These are phyloP conservation scores for Royoungia palumana DNA, from an alignment of 768 basidiomycete genomes.

Conservation along the genomic window DNA sequence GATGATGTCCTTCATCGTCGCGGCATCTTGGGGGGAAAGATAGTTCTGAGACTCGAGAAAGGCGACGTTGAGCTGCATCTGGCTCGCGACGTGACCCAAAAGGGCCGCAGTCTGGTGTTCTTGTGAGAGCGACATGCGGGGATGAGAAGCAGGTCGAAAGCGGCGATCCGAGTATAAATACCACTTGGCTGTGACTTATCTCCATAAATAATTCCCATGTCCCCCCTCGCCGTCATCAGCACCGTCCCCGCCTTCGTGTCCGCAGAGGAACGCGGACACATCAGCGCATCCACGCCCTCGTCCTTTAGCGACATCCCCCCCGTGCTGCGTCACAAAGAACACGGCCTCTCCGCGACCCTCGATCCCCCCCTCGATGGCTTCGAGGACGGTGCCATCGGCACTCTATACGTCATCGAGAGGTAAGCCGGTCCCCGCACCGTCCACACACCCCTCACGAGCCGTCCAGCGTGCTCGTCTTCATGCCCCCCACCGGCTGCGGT, in stretches of 20 bases:
- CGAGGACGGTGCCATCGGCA: constrained; percentile 55
- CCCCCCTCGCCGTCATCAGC: constrained; percentile 33
- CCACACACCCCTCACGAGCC: background rate
- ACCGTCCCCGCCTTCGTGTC: constrained; percentile 46
- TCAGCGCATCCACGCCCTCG: constrained; percentile 76
- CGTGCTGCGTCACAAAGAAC: constrained; percentile 70
- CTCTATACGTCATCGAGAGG: constrained; percentile 87
- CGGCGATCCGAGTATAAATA: constrained; percentile 13
- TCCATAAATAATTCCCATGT: no score
- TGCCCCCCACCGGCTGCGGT: constrained; percentile 64
- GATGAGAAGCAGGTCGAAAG: background rate
- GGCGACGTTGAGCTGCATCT: constrained; percentile 53
- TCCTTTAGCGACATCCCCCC: constrained; percentile 87
- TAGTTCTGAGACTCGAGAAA: constrained; percentile 57
- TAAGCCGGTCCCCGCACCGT: constrained; percentile 29
- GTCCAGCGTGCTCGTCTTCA: constrained; percentile 70
- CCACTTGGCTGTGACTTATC: constrained; percentile 17
- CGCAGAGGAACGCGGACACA: constrained; percentile 60
- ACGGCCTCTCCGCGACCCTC: constrained; percentile 63
- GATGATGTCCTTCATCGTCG: constrained; percentile 40
- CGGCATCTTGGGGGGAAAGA: constrained; percentile 47
- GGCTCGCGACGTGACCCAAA: constrained; percentile 56
- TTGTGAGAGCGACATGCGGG: constrained; percentile 21
- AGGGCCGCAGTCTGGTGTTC: constrained; percentile 40
- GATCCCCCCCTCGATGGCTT: constrained; percentile 69